These are phyloP conservation scores for Aureobasidium melanogenum DNA, from an alignment of 2,329 filamentous ascomycete species.

Conservation along the genomic window DNA sequence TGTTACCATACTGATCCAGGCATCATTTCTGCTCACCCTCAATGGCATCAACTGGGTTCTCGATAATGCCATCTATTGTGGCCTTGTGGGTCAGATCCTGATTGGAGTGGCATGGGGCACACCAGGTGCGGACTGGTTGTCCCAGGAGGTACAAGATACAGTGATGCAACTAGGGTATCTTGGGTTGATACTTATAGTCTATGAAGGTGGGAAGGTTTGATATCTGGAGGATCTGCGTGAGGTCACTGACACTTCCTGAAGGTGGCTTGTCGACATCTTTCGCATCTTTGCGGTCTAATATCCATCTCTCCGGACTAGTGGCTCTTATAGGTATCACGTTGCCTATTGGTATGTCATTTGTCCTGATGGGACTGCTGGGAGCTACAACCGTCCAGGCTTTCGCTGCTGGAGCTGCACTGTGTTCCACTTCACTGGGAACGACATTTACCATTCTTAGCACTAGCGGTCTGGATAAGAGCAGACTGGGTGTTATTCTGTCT, in stretches of 20 bases:
- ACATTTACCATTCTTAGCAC: constrained; percentile 58
- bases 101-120: constrained; percentile 62
- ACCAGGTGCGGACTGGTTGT: constrained; percentile 55
- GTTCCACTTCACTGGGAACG: constrained; percentile 66
- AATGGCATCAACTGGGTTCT: constrained; percentile 51
- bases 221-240: constrained; percentile 16
- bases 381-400: constrained; percentile 56
- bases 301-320: constrained; percentile 51
- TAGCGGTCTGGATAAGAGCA: constrained; percentile 45
- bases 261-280: constrained; percentile 52
- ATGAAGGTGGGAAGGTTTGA: constrained; percentile 45
- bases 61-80: constrained; percentile 56
- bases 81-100: constrained; percentile 62
- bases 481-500: constrained; percentile 54
- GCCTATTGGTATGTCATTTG: constrained; percentile 59
- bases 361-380: constrained; percentile 41
- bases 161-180: constrained; percentile 63
- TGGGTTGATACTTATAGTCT: constrained; percentile 63
- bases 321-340: constrained; percentile 56
- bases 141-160: constrained; percentile 40
- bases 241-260: constrained; percentile 18
- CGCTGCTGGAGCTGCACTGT: constrained; percentile 62
- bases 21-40: constrained; percentile 55
- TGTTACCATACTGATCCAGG: constrained; percentile 47
- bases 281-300: constrained; percentile 48